Evolutionary conservation across 1,139 yeast genomes (phyloP).

Genomic region (Blastobotrys capitulatus): DNA sequence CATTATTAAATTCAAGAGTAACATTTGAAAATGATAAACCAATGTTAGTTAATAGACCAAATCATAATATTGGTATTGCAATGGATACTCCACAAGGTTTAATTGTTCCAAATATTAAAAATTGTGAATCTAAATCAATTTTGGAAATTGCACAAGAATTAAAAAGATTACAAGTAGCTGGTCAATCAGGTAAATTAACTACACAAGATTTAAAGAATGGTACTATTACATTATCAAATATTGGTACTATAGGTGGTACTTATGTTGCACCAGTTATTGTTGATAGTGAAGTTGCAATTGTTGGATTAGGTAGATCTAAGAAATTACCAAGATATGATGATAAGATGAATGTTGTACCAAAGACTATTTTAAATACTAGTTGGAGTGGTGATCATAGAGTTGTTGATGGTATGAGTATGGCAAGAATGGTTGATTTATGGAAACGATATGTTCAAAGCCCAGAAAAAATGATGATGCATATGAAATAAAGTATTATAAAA

Average conservation of each 20-base stretch:
- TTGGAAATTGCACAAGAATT: slow-evolving; percentile 62
- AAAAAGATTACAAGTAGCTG: slow-evolving; percentile 49
- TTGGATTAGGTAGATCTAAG: slow-evolving; percentile 31
- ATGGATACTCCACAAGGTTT: slow-evolving; percentile 75
- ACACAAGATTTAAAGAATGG: slow-evolving; percentile 71
- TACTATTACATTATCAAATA: slow-evolving; percentile 69
- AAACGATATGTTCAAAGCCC: slow-evolving; percentile 28
- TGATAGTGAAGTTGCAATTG: slow-evolving; percentile 32
- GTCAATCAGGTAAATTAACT: slow-evolving; percentile 60
- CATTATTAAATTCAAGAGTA: slow-evolving; percentile 28
- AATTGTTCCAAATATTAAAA: slow-evolving; percentile 68
- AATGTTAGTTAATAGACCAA: slow-evolving; percentile 23
- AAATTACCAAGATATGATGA: slow-evolving; percentile 29
- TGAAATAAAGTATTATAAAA: slow-evolving; percentile 15
- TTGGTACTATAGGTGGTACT: slow-evolving; percentile 74
- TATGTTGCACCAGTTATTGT: slow-evolving; percentile 67
- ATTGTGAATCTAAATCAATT: slow-evolving; percentile 57
- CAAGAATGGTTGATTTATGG: slow-evolving; percentile 30
- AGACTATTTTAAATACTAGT: slow-evolving; percentile 29
- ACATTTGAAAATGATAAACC: slow-evolving; percentile 23
- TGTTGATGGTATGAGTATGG: slow-evolving; percentile 35
- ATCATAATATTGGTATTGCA: slow-evolving; percentile 52
- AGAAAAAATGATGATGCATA: slow-evolving; percentile 24
- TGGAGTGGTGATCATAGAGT: slow-evolving; percentile 37
- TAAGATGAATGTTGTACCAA: slow-evolving; percentile 26